Conservation (phyloP, 129 eudicot genomes). For the Helianthus tuberosus region DNA sequence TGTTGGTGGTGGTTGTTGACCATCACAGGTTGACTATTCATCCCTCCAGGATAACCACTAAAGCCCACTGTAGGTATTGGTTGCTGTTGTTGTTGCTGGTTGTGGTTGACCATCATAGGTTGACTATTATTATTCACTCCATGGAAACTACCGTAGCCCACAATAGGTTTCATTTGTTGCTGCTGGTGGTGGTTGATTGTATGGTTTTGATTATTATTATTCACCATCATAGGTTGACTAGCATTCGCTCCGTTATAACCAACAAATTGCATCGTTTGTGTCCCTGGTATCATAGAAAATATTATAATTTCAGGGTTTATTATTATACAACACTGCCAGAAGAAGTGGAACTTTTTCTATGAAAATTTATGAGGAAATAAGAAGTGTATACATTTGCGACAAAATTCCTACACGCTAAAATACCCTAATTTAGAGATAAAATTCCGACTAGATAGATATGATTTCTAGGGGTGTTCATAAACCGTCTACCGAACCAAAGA, state of each 20-base stretch:
- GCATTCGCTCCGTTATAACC: not conserved
- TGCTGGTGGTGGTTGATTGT: not conserved
- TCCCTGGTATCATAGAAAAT: not conserved
- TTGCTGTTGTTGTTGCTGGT: not conserved
- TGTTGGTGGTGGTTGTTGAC: slow-evolving; percentile 15
- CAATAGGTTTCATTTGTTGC: not conserved
- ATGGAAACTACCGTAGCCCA: not conserved
- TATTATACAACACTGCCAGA: too few species aligned
- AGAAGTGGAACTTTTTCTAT: too few species aligned
- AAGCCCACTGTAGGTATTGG: too few species aligned
- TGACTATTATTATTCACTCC: slow-evolving; percentile 10
- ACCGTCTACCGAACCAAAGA: too few species aligned
- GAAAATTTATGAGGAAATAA: too few species aligned
- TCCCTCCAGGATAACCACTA: not conserved
- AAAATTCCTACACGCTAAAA: too few species aligned
- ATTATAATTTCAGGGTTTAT: too few species aligned
- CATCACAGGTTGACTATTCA: slow-evolving; percentile 1
- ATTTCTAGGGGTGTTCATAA: too few species aligned
- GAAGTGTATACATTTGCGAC: too few species aligned
- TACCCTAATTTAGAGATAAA: too few species aligned
- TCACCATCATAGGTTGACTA: not conserved
- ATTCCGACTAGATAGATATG: too few species aligned
- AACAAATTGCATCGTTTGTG: not conserved
- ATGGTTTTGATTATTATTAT: not conserved
- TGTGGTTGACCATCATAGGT: slow-evolving; percentile 10